A percentile compares a stretch with the other conserved stretches of the same genome.
These are phyloP conservation scores for Curvularia spicifera DNA, from an alignment of 2,329 filamentous ascomycete genomes.

Conservation along the genomic window DNA sequence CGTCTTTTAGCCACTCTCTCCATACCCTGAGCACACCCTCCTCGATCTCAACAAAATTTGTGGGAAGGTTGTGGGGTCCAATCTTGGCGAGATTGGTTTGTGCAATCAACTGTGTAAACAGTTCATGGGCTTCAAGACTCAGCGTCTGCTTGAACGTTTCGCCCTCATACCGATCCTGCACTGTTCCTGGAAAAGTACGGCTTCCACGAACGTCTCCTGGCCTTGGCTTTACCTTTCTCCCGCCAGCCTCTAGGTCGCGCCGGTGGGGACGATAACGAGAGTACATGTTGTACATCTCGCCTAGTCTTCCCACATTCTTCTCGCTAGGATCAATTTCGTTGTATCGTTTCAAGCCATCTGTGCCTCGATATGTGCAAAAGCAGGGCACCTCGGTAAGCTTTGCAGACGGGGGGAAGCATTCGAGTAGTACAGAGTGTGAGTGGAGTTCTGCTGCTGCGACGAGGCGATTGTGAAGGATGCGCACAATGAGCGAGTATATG, in stretches of 20 bases:
- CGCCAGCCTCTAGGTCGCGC: slow-evolving; percentile 57
- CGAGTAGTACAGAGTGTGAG: slow-evolving; percentile 73
- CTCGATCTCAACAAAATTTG: slow-evolving; percentile 69
- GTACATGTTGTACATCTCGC: slow-evolving; percentile 65
- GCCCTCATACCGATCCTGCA: slow-evolving; percentile 40
- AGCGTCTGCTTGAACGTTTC: slow-evolving; percentile 65
- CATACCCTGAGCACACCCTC: slow-evolving; percentile 74
- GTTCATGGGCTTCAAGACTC: slow-evolving; percentile 70
- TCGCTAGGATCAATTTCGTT: slow-evolving; percentile 45
- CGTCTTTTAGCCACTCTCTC: slow-evolving; percentile 70
- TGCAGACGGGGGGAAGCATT: slow-evolving; percentile 76
- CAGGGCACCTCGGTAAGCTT: slow-evolving; percentile 73
- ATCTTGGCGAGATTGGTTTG: slow-evolving; percentile 72
- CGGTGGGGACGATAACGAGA: slow-evolving; percentile 72
- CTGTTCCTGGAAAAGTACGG: slow-evolving; percentile 46
- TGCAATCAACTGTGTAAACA: slow-evolving; percentile 76
- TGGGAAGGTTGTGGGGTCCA: slow-evolving; percentile 65
- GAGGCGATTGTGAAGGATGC: slow-evolving; percentile 70
- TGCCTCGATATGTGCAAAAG: slow-evolving; percentile 71
- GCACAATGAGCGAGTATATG: slow-evolving; percentile 67
- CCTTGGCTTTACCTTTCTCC: slow-evolving; percentile 48
- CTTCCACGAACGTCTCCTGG: slow-evolving; percentile 58
- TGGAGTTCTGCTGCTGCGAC: slow-evolving; percentile 63
- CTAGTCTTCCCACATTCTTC: slow-evolving; percentile 48
- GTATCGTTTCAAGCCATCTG: slow-evolving; percentile 61